Conservation (phyloP, 176 grass and related monocot species). For the Themeda triandra region DNA sequence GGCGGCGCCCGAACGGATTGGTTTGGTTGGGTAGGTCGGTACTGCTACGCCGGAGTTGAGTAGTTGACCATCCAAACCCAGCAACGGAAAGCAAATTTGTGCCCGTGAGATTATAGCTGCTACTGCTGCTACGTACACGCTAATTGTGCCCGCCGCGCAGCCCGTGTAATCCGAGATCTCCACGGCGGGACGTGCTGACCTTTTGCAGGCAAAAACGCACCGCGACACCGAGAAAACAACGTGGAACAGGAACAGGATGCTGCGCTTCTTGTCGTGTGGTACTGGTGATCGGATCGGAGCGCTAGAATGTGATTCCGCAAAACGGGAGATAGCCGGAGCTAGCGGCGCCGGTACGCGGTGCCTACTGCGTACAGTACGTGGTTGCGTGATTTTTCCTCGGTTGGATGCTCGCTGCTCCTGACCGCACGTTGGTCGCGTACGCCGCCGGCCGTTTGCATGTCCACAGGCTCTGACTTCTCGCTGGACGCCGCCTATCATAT, state of each 20-base stretch:
- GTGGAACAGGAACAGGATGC: not conserved
- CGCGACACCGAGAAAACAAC: not conserved
- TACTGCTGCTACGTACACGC: too few relatives aligned
- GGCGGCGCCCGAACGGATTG: not conserved
- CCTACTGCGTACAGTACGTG: not conserved
- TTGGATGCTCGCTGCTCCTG: not conserved
- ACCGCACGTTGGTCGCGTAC: not conserved
- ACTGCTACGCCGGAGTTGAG: not conserved
- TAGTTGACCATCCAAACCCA: not conserved
- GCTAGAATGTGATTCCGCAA: not conserved
- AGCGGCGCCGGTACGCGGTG: not conserved
- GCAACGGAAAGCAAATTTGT: not conserved
- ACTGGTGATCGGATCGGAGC: not conserved
- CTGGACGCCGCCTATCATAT: not conserved
- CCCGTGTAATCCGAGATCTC: too few relatives aligned
- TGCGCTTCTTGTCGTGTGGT: not conserved
- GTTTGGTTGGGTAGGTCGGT: not conserved
- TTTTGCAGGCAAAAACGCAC: not conserved
- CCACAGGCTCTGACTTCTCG: not conserved
- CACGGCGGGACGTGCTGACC: not conserved
- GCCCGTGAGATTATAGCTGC: not conserved
- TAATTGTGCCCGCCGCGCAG: too few relatives aligned
- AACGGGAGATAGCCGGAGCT: not conserved
- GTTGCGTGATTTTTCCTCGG: not conserved
- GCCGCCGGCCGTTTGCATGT: not conserved